Base-by-base conservation (phyloP, 305 asterid species). In the Petunia hybrid region DNA sequence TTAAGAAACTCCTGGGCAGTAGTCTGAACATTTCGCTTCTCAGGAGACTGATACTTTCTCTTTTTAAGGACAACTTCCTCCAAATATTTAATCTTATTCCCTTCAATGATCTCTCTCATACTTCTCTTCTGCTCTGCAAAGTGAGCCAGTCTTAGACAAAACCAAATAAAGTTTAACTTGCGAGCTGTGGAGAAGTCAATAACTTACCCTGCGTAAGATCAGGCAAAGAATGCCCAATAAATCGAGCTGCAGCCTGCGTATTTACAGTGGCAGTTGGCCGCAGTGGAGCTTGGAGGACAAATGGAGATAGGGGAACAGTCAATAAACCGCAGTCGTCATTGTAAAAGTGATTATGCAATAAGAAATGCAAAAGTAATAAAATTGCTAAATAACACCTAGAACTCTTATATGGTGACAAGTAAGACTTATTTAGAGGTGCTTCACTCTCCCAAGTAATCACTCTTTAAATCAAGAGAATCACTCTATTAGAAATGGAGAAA, bases 1-100 rank as follows among this genome's bases (percentile, higher is more conserved):
- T 96, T 95, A 71, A 96, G 99, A 87, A 96, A 96, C 82, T 92
- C 98, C 88, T 96, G 91, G 60, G 99, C 95, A 65, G 97, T 97
- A 84, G 89, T 79, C 80, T 89, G 89, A 84, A 93, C 94, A 81
- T 97, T 89, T 88, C 89, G 91, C 84, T 87, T 93, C 84, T 90
- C 96, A 5, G 88, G 38, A 55, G 94, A 84, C 75, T 85, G 94
- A 83, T 80, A 87, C 80, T 93, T 96, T 88, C 98, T 91, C 92
- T 87, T 96, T 91, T 93, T 96, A 16, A 87, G 90, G 81, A 65
- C 74, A 86, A 42, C 87, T 89, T 78, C 87, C 76, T 93, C 96
- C 80, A 83, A 9, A 83, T 91, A 83, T 80, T 90, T 91, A 62
- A 68, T 75, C 68, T 85, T 79, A 53, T 81, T 75, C 82, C 84